A percentile compares a stretch with the other conserved stretches of the same genome.
Evolutionary conservation across 306 rosid genomes (phyloP).

Genomic region (Trifolium dubium): DNA sequence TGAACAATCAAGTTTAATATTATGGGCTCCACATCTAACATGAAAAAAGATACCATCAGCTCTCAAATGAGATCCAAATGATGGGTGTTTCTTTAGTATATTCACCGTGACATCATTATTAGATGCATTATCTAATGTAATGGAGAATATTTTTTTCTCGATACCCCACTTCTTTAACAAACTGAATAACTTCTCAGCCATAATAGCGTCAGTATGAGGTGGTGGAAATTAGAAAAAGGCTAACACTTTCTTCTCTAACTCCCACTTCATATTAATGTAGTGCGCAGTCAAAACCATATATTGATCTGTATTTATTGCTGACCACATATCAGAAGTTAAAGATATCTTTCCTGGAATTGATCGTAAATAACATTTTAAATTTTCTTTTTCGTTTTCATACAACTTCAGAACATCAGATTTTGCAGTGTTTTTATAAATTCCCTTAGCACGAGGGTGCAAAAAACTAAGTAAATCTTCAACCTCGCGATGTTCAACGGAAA

Average conservation of each 20-base stretch:
- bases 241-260: neutral
- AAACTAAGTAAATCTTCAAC: neutral
- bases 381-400: neutral
- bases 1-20: too few relatives aligned
- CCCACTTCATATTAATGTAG: neutral
- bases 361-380: neutral
- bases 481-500: neutral
- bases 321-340: neutral
- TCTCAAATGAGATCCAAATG: too few relatives aligned
- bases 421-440: neutral
- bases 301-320: neutral
- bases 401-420: neutral
- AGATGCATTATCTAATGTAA: too few relatives aligned
- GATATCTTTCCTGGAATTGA: neutral
- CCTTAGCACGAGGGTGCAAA: neutral
- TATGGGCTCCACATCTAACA: too few relatives aligned
- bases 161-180: neutral
- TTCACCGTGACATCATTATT: too few relatives aligned
- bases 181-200: neutral
- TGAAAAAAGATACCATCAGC: too few relatives aligned
- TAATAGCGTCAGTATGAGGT: neutral
- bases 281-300: slow-evolving; percentile 2
- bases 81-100: too few relatives aligned
- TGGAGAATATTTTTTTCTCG: neutral
- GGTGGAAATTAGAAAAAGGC: neutral